Evolutionary conservation across 2,329 filamentous ascomycete genomes (phyloP).

Genomic region (Trichoderma sp.): DNA sequence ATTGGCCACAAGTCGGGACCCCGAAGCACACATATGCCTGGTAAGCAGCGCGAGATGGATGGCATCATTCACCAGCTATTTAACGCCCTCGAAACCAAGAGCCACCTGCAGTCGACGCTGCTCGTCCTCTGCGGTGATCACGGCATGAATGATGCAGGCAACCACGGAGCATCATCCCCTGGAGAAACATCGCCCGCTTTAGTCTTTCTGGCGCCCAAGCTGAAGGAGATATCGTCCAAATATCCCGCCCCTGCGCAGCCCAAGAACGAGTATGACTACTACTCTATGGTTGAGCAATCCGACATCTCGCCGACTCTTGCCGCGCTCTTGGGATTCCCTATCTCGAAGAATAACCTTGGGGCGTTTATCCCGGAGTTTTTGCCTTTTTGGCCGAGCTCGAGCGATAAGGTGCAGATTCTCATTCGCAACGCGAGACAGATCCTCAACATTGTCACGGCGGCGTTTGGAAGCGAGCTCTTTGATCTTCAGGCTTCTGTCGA

Average conservation of each 20-base stretch:
- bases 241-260: conserved; percentile 55
- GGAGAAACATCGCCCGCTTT: conserved; percentile 93
- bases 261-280: conserved; percentile 75
- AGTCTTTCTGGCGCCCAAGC: conserved; percentile 84
- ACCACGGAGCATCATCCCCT: conserved; percentile 89
- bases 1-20: conserved; percentile 97
- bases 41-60: conserved; percentile 95
- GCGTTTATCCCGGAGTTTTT: conserved; percentile 80
- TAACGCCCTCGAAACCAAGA: conserved; percentile 65
- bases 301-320: conserved; percentile 90
- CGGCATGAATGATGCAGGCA: conserved; percentile 99
- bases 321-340: conserved; percentile 80
- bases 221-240: conserved; percentile 54
- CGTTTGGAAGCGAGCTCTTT: conserved; percentile 57
- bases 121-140: conserved; percentile 90
- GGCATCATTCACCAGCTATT: conserved; percentile 74
- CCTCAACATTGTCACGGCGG: conserved; percentile 69
- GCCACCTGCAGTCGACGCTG: conserved; percentile 73
- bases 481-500: conserved; percentile 32
- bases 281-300: conserved; percentile 83
- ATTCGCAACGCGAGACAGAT: conserved; percentile 80
- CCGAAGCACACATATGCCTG: conserved; percentile 81
- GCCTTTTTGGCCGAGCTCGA: conserved; percentile 61
- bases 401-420: conserved; percentile 65
- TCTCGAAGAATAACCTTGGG: conserved; percentile 87